Base-by-base conservation (phyloP, 768 basidiomycete species). In the Lactarius indigo region DNA sequence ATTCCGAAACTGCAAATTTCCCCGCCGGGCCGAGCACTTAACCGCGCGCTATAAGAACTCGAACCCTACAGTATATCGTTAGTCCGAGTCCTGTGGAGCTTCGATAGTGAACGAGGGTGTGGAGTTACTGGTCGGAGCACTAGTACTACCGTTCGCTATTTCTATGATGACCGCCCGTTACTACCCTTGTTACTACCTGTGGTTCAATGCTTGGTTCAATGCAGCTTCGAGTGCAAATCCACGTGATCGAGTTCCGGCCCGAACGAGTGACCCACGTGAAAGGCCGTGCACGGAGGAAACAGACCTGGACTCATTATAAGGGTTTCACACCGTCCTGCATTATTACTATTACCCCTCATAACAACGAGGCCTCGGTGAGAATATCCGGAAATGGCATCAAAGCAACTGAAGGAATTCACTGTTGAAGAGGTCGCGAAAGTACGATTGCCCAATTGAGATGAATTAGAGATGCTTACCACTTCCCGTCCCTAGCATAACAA, bases 401-500 rank as follows among this genome's bases (percentile, higher is more conserved):
- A 68, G 65, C 59, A 58, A 20, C 47, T 69, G 31, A 76, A 73
- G 63, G 72, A 84, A 69, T 82, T 82, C 61, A 80, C 82, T 18
- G 61, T 79, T 23, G 83, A 88, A 37, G 91, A 93, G 71, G 86
- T 92, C 64, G 81, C 85, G 20, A 81, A 87, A 81, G 91, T 91
- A 68, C 60, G 80, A 31, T 30, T 15, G 35, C 17, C 33, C 31
- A 31, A 56, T 33, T 59, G 18, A 35, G 10, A 5, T 59, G 44
- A 52, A 23, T 57, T 23, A 60, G 10, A n/a, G 15, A 37, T n/a
- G 54, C 60, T 50, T n/a, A 41, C 15, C 15, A 55, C 52, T 52
- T 57, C 17, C 42, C 44, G 37, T 59, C 56, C 13, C n/a, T 69
- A 97, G 94, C 95, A 97, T 77, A 92, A 94, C 81, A 88, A 85